phyloP scores from a whole-genome alignment of 257 asterid species.

The Phtheirospermum japonicum region DNA sequence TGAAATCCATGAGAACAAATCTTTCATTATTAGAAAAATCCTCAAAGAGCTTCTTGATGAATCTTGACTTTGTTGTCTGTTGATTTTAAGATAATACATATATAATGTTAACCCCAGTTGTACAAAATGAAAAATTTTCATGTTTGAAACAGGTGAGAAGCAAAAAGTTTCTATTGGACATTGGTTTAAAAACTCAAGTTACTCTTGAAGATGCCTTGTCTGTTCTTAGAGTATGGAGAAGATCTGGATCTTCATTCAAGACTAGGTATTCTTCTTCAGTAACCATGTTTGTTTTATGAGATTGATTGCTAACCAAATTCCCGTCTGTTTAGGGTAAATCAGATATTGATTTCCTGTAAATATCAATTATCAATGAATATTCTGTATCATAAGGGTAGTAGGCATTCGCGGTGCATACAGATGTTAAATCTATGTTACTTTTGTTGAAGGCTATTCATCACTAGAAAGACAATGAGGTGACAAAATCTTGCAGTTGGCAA shows the following conservation, averaged over 20 bases:
- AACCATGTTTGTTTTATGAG: constrained; percentile 6
- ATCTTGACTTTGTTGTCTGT: too few relatives aligned
- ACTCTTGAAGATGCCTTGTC: constrained; percentile 57
- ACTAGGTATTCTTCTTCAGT: constrained; percentile 52
- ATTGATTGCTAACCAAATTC: too few relatives aligned
- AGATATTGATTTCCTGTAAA: constrained; percentile 16
- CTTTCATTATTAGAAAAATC: too few relatives aligned
- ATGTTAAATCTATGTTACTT: not conserved
- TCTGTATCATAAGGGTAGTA: too few relatives aligned
- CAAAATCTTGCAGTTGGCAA: too few relatives aligned
- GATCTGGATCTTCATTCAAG: constrained; percentile 42
- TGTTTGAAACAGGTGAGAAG: constrained; percentile 54
- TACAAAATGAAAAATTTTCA: too few relatives aligned
- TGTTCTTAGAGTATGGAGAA: constrained; percentile 60
- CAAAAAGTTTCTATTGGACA: constrained; percentile 54
- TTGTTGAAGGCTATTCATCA: not conserved
- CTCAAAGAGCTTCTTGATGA: too few relatives aligned
- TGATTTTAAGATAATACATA: too few relatives aligned
- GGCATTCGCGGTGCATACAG: not conserved
- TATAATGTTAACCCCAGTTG: too few relatives aligned
- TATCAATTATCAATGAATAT: not conserved
- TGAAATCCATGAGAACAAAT: too few relatives aligned
- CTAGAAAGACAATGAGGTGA: constrained; percentile 8
- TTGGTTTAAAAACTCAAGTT: constrained; percentile 62
- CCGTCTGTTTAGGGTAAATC: too few relatives aligned